These are phyloP conservation scores for Thalassiosira hispida DNA, from an alignment of 352 stramenopile genomes.

Conservation along the genomic window DNA sequence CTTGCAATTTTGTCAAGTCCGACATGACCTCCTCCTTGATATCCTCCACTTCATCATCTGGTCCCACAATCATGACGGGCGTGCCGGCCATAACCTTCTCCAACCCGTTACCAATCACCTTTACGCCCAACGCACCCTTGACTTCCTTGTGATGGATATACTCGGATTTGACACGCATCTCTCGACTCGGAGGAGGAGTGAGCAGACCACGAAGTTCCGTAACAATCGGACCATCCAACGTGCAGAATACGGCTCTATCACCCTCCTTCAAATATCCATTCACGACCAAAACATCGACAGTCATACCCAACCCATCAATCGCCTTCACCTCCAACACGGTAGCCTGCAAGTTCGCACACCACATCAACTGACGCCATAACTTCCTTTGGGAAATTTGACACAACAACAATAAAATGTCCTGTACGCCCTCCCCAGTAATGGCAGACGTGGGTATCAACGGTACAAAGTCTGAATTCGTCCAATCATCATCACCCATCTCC, in stretches of 20 bases:
- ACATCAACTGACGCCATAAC: slow-evolving; percentile 83
- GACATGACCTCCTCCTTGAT: slow-evolving; percentile 97
- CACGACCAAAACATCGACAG: slow-evolving; percentile 98
- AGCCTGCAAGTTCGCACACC: slow-evolving; percentile 90
- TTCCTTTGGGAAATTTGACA: slow-evolving; percentile 95
- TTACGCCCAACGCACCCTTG: slow-evolving; percentile 98
- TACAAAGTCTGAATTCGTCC: slow-evolving; percentile 90
- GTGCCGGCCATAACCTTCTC: slow-evolving; percentile 98
- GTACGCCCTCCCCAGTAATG: slow-evolving; percentile 97
- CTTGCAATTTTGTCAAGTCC: slow-evolving; percentile 93
- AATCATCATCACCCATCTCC: slow-evolving; percentile 95
- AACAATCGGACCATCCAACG: slow-evolving; percentile 96
- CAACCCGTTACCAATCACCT: slow-evolving; percentile 95
- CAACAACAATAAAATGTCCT: slow-evolving; percentile 97
- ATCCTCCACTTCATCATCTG: slow-evolving; percentile 97
- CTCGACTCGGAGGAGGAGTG: slow-evolving; percentile 97
- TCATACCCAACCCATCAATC: slow-evolving; percentile 98
- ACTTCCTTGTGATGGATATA: slow-evolving; percentile 96
- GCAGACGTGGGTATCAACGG: slow-evolving; percentile 98
- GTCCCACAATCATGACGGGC: slow-evolving; percentile 94
- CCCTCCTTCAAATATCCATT: slow-evolving; percentile 96
- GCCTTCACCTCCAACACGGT: slow-evolving; percentile 99
- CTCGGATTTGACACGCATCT: slow-evolving; percentile 93
- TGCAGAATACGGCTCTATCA: slow-evolving; percentile 97
- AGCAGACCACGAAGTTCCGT: slow-evolving; percentile 96